Evolutionary conservation across 768 basidiomycete genomes (phyloP).

Genomic region (Nevesoporus exiguus): DNA sequence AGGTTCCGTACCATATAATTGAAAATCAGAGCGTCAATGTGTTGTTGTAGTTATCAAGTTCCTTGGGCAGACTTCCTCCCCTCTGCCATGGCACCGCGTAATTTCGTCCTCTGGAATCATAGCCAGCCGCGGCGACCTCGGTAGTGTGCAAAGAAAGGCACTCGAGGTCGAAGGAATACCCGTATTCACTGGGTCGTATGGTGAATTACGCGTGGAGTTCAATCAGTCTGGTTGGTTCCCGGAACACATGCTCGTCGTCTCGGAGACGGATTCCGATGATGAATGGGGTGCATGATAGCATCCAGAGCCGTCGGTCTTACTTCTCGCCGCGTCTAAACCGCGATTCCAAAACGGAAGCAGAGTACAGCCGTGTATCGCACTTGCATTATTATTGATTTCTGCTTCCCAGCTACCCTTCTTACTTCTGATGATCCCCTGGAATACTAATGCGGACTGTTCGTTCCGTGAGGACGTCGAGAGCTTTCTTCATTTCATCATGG

Average conservation of each 20-base stretch:
- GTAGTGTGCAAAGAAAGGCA: slow-evolving; percentile 62
- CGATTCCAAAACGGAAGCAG: neutral
- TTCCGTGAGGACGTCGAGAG: neutral
- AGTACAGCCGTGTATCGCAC: neutral
- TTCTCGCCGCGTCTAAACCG: neutral
- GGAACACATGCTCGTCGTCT: slow-evolving; percentile 5
- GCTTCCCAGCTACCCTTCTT: neutral
- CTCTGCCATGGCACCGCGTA: slow-evolving; percentile 79
- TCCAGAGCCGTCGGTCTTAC: no score
- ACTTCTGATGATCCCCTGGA: neutral
- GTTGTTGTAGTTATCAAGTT: slow-evolving; percentile 61
- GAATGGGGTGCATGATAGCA: slow-evolving; percentile 22
- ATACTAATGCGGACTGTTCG: neutral
- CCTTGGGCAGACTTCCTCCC: slow-evolving; percentile 53
- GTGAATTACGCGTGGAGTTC: slow-evolving; percentile 56
- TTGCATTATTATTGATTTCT: neutral
- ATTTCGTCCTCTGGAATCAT: slow-evolving; percentile 63
- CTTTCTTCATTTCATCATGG: neutral
- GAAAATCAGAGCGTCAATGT: neutral
- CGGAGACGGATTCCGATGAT: slow-evolving; percentile 14
- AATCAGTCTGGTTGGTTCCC: slow-evolving; percentile 65
- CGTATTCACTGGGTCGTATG: slow-evolving; percentile 50
- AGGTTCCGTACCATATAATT: slow-evolving; percentile 3
- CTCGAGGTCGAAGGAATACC: slow-evolving; percentile 76
- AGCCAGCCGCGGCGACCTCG: slow-evolving; percentile 69